Evolutionary conservation across 208 protist genomes (phyloP).

Genomic region (Lotmaria passim): DNA sequence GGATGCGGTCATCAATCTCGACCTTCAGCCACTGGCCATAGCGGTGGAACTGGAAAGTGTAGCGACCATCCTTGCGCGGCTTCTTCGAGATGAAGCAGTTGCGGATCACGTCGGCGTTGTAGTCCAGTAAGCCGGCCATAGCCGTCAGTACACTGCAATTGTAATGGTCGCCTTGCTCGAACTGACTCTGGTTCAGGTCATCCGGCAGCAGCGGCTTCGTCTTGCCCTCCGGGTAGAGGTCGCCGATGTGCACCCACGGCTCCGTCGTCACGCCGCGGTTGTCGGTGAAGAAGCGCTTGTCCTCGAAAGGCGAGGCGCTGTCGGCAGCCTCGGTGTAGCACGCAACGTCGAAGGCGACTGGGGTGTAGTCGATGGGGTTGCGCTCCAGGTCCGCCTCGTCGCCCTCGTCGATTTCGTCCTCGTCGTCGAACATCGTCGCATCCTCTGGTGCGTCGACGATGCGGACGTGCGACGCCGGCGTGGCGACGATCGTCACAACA

Average conservation of each 20-base stretch:
- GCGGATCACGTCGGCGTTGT: constrained; percentile 56
- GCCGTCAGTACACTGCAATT: constrained; percentile 62
- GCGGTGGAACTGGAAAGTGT: constrained; percentile 72
- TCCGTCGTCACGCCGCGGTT: constrained; percentile 49
- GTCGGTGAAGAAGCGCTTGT: constrained; percentile 56
- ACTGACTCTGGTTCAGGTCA: constrained; percentile 53
- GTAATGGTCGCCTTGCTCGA: constrained; percentile 66
- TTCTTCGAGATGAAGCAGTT: constrained; percentile 60
- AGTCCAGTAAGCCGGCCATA: constrained; percentile 53
- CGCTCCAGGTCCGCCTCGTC: constrained; percentile 35
- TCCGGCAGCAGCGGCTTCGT: constrained; percentile 54
- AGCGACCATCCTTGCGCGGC: constrained; percentile 60
- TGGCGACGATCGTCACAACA: constrained; percentile 51
- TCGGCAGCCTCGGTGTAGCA: too few species aligned
- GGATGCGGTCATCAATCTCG: constrained; percentile 69
- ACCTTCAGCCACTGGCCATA: constrained; percentile 69
- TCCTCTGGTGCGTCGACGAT: constrained; percentile 70
- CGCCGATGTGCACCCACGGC: constrained; percentile 69
- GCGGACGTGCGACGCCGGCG: constrained; percentile 48
- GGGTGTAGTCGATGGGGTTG: constrained; percentile 64
- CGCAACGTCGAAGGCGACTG: constrained; percentile 19
- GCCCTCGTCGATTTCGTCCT: constrained; percentile 77
- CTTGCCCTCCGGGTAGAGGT: constrained; percentile 72
- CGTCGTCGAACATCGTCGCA: constrained; percentile 75
- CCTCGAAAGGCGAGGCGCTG: constrained; percentile 48